Base-by-base conservation (phyloP, 805 yeast species). In the Kodamaea fukazawae region DNA sequence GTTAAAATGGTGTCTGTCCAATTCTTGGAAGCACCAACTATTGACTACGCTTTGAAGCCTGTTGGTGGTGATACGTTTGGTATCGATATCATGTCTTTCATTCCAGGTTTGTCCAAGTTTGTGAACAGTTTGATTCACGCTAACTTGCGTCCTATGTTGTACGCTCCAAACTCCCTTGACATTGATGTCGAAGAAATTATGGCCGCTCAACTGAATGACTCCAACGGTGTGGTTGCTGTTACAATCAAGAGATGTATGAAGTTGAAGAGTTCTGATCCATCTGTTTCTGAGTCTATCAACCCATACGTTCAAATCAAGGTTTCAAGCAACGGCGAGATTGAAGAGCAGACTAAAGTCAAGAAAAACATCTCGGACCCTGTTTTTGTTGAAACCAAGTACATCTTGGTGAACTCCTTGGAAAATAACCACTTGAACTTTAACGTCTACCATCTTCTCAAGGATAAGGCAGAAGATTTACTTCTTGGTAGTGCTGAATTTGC, bases 41-140 rank as follows among this genome's bases (percentile, higher is more conserved):
- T 86, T 54, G 90, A 83, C 55, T 86, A 84, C 58, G 83, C 80
- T 14, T 75, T 86, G 68, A 86, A 86, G 57, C 95, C 95, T 7
- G 83, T 86, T 38, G 93, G 93, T 58, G 93, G 95, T 65, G 91
- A 86, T 57, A 81, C 90, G n/a, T 73, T 86, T 44, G 95, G 95
- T 45, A 55, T 86, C 32, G 95, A 86, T 64, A 76, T 86, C 50
- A 86, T 86, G 95, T 80, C 90, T 2, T 72, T 85, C 50, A 74
- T 86, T 47, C 95, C 95, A 3, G 93, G 93, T 46, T 75, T 86
- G 55, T 74, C 86, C 16, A 68, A 79, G 2, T 80, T 85, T 54
- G 89, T 86, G 39, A 84, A 81, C 46, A 71, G 75, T 15, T 70
- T 82, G 58, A 78, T 86, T 54, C 83, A 86, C 60, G 65, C 85